phyloP scores from a whole-genome alignment of 108 stramenopile species.

The Fragilariopsis cylindrus region DNA sequence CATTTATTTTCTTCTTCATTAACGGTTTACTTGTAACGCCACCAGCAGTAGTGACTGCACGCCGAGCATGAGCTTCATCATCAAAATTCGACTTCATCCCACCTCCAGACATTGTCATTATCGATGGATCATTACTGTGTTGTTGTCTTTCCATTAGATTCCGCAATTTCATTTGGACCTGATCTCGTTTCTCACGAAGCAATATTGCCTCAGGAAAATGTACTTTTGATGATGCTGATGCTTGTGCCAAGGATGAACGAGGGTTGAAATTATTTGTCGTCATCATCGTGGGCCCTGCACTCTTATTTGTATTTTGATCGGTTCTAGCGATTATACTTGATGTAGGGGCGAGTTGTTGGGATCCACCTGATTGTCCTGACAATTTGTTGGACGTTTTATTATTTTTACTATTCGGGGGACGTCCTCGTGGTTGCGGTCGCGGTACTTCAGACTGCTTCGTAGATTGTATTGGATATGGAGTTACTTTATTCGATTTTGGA shows the following conservation, averaged over 20 bases:
- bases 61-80: neutral
- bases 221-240: conserved; percentile 30
- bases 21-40: neutral
- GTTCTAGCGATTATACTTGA: neutral
- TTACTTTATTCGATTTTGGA: no score
- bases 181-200: conserved; percentile 42
- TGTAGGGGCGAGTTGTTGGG: neutral
- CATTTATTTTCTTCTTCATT: neutral
- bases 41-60: neutral
- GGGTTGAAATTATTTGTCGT: neutral
- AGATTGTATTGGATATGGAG: no score
- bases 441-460: neutral
- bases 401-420: conserved; percentile 1
- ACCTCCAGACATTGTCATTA: neutral
- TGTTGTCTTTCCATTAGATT: conserved; percentile 12
- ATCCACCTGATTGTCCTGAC: neutral
- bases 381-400: neutral
- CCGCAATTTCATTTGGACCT: conserved; percentile 25
- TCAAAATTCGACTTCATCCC: neutral
- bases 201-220: conserved; percentile 42
- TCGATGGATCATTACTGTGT: neutral
- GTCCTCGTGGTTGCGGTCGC: neutral
- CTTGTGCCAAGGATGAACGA: conserved; percentile 11
- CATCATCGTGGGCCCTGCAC: neutral
- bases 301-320: conserved; percentile 1